Evolutionary conservation across 2,329 filamentous ascomycete species (phyloP), one percentile per base, ranked within the genome.

Genomic region (Botrytis tulipae): DNA sequence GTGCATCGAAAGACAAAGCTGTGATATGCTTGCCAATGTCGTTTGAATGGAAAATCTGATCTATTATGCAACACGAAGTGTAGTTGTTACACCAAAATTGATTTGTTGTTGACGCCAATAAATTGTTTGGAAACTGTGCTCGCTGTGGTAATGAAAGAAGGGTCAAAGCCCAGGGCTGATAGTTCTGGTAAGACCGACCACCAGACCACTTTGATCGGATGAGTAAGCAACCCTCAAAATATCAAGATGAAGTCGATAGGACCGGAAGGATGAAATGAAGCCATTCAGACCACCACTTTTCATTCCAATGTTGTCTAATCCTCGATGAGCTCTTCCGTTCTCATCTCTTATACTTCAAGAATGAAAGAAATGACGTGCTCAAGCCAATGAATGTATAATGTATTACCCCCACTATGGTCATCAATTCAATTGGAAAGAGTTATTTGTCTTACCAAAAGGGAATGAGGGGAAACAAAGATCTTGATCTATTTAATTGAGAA

Each of bases 401-500:
- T 42, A 54, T 42, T 42, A 68, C 66, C 65, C 48, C 66, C 66
- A 68, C 66, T 25, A 42, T 54, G 65, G 20, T 16, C 46, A 42
- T 54, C 25, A 35, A 32, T 67, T n/a, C 32, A 8, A 54, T 22
- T 40, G 35, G 35, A 57, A 54, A 57, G 65, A 68, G 46, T 3
- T 54, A 9, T 40, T 40, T 20, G 25, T 54, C 48, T n/a, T 66
- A 66, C 44, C 20, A 18, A 66, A 35, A 32, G 29, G 29, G 20
- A 66, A 48, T 48, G 42, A 48, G 51, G 51, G n/a, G 51, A 35
- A 54, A 68, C 66, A 68, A 68, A 57, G 48, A 57, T 68, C n/a
- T 42, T 20, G 4, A 42, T 40, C 25, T 12, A 29, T 67, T 29
- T 29, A n/a, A 25, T 22, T 10, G 4, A 32, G 22, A 42, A 68